These are phyloP conservation scores for Suhomyces chickasaworum DNA, from an alignment of 1,139 yeast species.

Conservation along the genomic window DNA sequence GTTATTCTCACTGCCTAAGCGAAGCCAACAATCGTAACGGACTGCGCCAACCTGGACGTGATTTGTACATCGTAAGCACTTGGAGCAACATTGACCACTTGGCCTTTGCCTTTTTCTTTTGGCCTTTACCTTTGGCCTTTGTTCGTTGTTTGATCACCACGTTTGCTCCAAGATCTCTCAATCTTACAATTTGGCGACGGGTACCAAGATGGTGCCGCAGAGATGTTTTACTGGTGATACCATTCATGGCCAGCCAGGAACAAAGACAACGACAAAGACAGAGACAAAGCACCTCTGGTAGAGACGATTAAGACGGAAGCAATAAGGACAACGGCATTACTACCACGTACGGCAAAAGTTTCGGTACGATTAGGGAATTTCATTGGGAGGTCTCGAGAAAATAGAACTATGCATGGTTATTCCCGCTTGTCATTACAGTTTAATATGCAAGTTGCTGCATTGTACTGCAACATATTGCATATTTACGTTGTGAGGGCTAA, in stretches of 20 bases:
- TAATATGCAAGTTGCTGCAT: conserved; percentile 4
- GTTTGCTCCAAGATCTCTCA: too few species aligned
- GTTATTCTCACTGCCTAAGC: conserved; percentile 1
- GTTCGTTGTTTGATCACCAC: too few species aligned
- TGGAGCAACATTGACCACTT: too few species aligned
- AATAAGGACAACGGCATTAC: neutral
- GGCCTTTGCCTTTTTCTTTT: too few species aligned
- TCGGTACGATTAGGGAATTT: conserved; percentile 3
- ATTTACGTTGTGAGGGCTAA: neutral
- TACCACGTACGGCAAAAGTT: neutral
- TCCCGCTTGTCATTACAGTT: conserved; percentile 2
- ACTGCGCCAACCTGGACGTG: neutral
- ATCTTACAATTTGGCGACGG: too few species aligned
- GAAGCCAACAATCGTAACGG: neutral
- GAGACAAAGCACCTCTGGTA: neutral
- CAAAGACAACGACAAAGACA: neutral
- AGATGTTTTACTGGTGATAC: too few species aligned
- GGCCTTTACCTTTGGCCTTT: too few species aligned
- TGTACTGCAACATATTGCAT: conserved; percentile 3
- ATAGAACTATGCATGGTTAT: conserved; percentile 7
- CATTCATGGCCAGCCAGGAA: too few species aligned
- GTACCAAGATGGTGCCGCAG: too few species aligned
- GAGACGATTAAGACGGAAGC: neutral
- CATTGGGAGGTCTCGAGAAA: conserved; percentile 4
- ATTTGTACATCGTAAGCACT: neutral